Conservation (phyloP, 805 yeast species). For the Debaryomyces castellii region DNA sequence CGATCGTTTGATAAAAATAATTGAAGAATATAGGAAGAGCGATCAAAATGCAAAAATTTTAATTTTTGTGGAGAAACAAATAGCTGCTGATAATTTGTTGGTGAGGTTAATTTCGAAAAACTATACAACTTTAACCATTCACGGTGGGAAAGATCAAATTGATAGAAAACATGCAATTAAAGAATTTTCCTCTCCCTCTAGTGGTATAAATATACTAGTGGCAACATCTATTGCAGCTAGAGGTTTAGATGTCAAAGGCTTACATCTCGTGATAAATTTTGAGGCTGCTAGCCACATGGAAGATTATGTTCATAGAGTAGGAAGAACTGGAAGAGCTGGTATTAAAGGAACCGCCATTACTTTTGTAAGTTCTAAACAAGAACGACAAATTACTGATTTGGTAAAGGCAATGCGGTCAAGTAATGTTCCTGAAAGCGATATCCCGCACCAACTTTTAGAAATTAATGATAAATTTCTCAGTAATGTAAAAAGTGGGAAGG, state of each 20-base stretch:
- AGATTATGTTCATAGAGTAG: constrained; percentile 94
- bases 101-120: constrained; percentile 53
- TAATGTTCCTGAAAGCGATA: constrained; percentile 39
- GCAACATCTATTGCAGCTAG: constrained; percentile 96
- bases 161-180: constrained; percentile 76
- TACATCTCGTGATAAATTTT: constrained; percentile 72
- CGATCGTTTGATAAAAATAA: constrained; percentile 47
- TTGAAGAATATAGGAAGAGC: constrained; percentile 46
- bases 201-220: constrained; percentile 62
- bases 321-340: constrained; percentile 94
- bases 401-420: constrained; percentile 65
- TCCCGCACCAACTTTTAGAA: constrained; percentile 49
- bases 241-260: constrained; percentile 88
- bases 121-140: constrained; percentile 66
- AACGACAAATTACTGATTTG: constrained; percentile 63
- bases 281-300: constrained; percentile 86
- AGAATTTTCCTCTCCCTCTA: constrained; percentile 56
- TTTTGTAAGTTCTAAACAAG: constrained; percentile 62
- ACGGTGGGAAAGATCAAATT: constrained; percentile 88
- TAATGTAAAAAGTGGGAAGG: constrained; percentile 67
- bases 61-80: constrained; percentile 86
- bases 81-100: constrained; percentile 73
- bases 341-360: constrained; percentile 62
- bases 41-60: constrained; percentile 52
- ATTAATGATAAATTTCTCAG: constrained; percentile 57